These are phyloP conservation scores for Rubia balearica DNA, from an alignment of 305 asterid genomes.

Conservation along the genomic window DNA sequence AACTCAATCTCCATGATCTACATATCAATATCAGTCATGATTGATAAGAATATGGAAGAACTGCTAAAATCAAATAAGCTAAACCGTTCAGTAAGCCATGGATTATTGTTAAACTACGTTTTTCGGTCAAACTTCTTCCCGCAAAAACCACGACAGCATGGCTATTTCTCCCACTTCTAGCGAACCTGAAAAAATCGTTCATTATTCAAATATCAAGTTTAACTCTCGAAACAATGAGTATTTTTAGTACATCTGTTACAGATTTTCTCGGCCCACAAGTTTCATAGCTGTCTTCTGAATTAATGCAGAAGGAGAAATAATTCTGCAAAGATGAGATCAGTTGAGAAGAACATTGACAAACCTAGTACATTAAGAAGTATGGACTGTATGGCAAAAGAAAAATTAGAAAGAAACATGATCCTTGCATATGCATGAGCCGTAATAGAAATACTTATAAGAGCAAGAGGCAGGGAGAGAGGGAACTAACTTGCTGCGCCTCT, in stretches of 20 bases:
- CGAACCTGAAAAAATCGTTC: not conserved
- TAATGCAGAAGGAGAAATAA: slow-evolving; percentile 81
- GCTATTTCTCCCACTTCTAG: slow-evolving; percentile 37
- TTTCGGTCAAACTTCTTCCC: slow-evolving; percentile 36
- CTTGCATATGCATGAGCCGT: not conserved
- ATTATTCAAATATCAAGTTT: slow-evolving; percentile 1
- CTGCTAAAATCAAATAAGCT: slow-evolving; percentile 57
- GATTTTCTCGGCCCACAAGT: slow-evolving; percentile 88
- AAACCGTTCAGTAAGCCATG: slow-evolving; percentile 81
- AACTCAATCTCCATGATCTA: slow-evolving; percentile 68
- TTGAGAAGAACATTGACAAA: not conserved
- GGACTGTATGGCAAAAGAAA: no score
- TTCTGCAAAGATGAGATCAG: slow-evolving; percentile 40
- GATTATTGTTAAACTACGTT: slow-evolving; percentile 49
- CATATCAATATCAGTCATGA: slow-evolving; percentile 61
- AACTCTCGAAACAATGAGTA: slow-evolving; percentile 36
- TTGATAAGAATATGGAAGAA: slow-evolving; percentile 66
- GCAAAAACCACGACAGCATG: slow-evolving; percentile 24
- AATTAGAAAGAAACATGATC: not conserved
- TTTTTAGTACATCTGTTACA: slow-evolving; percentile 47
- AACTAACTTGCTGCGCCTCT: slow-evolving; percentile 75
- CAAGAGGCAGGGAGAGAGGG: slow-evolving; percentile 16
- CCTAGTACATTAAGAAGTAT: not conserved
- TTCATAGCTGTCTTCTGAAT: slow-evolving; percentile 80
- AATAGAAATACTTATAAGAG: not conserved